These are phyloP conservation scores for Ophiocordyceps camponoti-leonardi DNA, from an alignment of 2,329 filamentous ascomycete species.

Conservation along the genomic window DNA sequence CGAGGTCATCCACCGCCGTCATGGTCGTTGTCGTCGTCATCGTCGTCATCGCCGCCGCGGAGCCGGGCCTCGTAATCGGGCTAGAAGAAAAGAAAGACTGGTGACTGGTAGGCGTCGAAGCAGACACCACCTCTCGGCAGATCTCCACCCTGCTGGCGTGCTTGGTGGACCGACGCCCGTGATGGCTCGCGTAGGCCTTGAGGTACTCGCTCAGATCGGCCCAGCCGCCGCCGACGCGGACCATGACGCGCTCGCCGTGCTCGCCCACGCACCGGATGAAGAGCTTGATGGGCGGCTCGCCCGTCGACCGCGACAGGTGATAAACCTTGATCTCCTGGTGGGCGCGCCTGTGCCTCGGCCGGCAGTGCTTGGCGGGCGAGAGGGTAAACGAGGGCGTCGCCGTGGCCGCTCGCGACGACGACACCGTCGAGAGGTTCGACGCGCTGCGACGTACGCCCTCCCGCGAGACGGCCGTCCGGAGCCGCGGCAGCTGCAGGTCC, in stretches of 20 bases:
- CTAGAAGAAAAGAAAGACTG: constrained; percentile 8
- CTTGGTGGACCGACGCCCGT: constrained; percentile 50
- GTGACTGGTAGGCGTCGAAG: too few relatives aligned
- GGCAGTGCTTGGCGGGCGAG: constrained; percentile 40
- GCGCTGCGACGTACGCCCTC: constrained; percentile 23
- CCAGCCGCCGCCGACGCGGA: constrained; percentile 96
- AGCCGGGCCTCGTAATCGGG: constrained; percentile 20
- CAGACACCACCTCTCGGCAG: constrained; percentile 11
- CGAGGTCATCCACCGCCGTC: constrained; percentile 13
- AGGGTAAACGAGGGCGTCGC: constrained; percentile 52
- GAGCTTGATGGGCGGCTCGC: constrained; percentile 79
- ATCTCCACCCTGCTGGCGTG: constrained; percentile 40
- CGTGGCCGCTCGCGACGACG: constrained; percentile 39
- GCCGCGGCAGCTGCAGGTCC: constrained; percentile 32
- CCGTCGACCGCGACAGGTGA: constrained; percentile 70
- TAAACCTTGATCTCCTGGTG: constrained; percentile 78
- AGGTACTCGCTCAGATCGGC: constrained; percentile 90
- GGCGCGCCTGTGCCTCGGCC: constrained; percentile 29
- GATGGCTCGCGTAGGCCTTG: constrained; percentile 82
- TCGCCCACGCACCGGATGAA: constrained; percentile 89
- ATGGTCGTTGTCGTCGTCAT: too few relatives aligned
- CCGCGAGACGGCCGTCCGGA: constrained; percentile 13
- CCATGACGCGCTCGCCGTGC: constrained; percentile 85
- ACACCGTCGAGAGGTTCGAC: constrained; percentile 31
- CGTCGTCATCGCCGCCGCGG: constrained; percentile 12